Conservation (phyloP, 441 rosid genomes). For the Pelargonium citronellum region DNA sequence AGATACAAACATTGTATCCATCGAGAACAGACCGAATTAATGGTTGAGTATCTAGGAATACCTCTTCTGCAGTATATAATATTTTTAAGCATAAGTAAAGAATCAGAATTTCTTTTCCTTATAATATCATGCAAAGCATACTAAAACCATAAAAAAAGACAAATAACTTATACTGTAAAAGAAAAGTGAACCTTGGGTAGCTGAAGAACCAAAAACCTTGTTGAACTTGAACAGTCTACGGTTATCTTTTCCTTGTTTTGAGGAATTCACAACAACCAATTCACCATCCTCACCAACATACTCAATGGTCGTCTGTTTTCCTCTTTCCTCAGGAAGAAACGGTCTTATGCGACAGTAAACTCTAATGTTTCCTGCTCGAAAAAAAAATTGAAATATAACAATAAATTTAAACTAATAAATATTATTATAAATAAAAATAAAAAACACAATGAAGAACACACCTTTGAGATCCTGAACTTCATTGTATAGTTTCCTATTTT, state of each 20-base stretch:
- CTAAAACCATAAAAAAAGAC: not conserved
- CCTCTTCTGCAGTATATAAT: constrained; percentile 52
- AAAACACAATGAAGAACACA: constrained; percentile 18
- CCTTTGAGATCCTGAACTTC: constrained; percentile 80
- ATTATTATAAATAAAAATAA: too few relatives aligned
- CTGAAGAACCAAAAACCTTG: constrained; percentile 76
- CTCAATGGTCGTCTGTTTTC: constrained; percentile 51
- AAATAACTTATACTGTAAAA: not conserved
- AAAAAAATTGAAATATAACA: not conserved
- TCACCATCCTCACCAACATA: constrained; percentile 70
- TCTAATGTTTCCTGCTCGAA: constrained; percentile 62
- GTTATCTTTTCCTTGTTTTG: constrained; percentile 76
- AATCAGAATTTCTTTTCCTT: not conserved
- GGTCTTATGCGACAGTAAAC: constrained; percentile 91
- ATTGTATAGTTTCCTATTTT: constrained; percentile 60
- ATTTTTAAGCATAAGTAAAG: constrained; percentile 12
- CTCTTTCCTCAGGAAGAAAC: constrained; percentile 57
- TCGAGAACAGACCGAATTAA: constrained; percentile 57
- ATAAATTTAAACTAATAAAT: not conserved
- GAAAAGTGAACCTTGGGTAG: constrained; percentile 30
- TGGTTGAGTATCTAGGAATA: constrained; percentile 60
- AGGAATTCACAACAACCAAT: constrained; percentile 62
- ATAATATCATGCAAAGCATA: constrained; percentile 13
- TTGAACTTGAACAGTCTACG: constrained; percentile 64
- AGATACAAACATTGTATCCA: constrained; percentile 91